A percentile compares a stretch with the other conserved stretches of the same genome.
Conservation (phyloP, 768 basidiomycete species). For the Mycena olivaceomarginata region DNA sequence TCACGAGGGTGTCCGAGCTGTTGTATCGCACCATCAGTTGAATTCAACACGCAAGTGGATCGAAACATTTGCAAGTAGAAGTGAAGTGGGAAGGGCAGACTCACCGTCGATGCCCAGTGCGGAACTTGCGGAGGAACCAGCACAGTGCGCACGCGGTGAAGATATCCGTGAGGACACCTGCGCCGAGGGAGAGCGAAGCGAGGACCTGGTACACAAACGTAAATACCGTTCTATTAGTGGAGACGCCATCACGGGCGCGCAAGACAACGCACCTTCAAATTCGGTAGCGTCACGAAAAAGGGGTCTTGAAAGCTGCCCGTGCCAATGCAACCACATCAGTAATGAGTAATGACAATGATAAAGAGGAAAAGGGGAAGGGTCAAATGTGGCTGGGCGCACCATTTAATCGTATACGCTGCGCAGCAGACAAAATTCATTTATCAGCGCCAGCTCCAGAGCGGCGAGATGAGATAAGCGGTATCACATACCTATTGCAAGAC, state of each 20-base stretch:
- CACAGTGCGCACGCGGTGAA: constrained; percentile 71
- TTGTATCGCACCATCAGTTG: too few species aligned
- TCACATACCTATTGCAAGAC: constrained; percentile 60
- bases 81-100: constrained; percentile 17
- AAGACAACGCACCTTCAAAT: constrained; percentile 59
- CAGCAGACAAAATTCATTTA: neutral
- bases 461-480: constrained; percentile 1
- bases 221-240: neutral
- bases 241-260: neutral
- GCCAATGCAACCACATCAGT: too few species aligned
- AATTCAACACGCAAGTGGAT: too few species aligned
- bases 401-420: constrained; percentile 65
- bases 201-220: constrained; percentile 57
- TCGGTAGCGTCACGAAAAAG: constrained; percentile 52
- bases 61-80: too few species aligned
- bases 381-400: constrained; percentile 56
- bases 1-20: too few species aligned
- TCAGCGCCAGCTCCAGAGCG: neutral
- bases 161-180: constrained; percentile 71
- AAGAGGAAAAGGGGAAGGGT: neutral
- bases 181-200: constrained; percentile 68
- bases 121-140: constrained; percentile 72
- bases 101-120: constrained; percentile 67
- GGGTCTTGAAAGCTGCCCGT: constrained; percentile 57
- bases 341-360: neutral